Conservation (phyloP, 2,329 filamentous ascomycete genomes). For the Ceratocystis colombiana region DNA sequence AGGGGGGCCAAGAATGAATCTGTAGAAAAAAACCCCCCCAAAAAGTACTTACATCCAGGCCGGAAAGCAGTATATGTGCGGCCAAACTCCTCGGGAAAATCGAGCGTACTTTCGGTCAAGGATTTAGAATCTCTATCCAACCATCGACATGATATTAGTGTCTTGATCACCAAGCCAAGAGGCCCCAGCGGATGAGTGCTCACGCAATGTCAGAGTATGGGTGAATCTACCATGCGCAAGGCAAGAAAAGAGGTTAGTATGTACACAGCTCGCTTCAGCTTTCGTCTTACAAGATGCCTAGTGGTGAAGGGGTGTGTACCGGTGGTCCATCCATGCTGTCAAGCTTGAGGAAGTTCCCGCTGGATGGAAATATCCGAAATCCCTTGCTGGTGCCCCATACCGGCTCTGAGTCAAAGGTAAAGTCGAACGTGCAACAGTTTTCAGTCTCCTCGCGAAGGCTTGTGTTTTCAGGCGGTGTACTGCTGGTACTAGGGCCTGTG, state of each 20-base stretch:
- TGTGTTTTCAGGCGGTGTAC: too few species aligned
- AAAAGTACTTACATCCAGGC: conserved; percentile 36
- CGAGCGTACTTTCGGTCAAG: conserved; percentile 36
- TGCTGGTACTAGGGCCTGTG: neutral
- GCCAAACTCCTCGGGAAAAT: conserved; percentile 38
- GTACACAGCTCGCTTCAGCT: too few species aligned
- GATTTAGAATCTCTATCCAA: conserved; percentile 32
- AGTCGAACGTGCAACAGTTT: conserved; percentile 28
- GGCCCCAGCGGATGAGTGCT: neutral
- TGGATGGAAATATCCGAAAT: conserved; percentile 27
- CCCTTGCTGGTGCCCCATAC: conserved; percentile 17
- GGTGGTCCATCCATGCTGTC: conserved; percentile 28
- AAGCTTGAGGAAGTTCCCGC: conserved; percentile 32
- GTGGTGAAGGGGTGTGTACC: neutral
- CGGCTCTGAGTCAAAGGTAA: conserved; percentile 31
- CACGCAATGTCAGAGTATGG: neutral
- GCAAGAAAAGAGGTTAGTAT: neutral
- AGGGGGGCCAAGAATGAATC: neutral
- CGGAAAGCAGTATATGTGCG: conserved; percentile 41
- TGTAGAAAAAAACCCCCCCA: conserved; percentile 17
- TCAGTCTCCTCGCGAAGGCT: neutral
- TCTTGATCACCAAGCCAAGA: neutral
- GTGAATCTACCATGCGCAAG: neutral
- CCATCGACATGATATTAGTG: neutral
- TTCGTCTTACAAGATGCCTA: too few species aligned